Evolutionary conservation across 495 filamentous ascomycete genomes (phyloP), one percentile per base, ranked within the genome.

Genomic region (Neurospora sp.): DNA sequence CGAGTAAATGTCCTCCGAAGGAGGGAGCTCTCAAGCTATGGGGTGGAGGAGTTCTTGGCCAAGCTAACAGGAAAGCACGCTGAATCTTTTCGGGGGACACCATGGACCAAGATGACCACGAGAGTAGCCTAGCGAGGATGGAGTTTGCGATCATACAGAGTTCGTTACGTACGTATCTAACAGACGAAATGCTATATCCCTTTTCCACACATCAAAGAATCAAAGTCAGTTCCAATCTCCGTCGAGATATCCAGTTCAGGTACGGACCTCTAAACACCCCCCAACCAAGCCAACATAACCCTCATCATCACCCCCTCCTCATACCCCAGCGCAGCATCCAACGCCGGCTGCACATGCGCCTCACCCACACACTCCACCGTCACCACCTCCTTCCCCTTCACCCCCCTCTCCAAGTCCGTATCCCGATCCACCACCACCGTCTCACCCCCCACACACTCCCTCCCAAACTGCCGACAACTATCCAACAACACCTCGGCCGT

Each of bases 401-500:
- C 38, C 17, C 20, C 44, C 1, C 4, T 31, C 22, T 31, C 68
- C 9, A 53, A 4, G 1, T 72, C 71, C 6, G 22, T 71, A 1
- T 20, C 61, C 40, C 17, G 37, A 14, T 35, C 22, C 8, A 16
- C 65, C 20, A 27, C 38, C 5, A 72, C 65, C 40, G 59, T 71
- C 31, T 76, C 71, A 10, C 71, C 71, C 17, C 41, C 17, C 4
- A 71, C 44, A 68, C 69, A 59, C 27, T 71, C 37, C 17, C 22
- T 31, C 0, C 70, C 73, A 72, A 77, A 77, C 27, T 40, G 44
- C 2, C 76, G 59, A 69, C 72, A 74, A 42, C 70, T 70, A 20
- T 74, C 74, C 71, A 77, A 38, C 37, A 76, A 73, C 37, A 76
- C 71, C 69, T 77, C 76, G 0, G 72, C 73, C 8, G 76, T 76